phyloP scores from a whole-genome alignment of 1,284 basidiomycete species.

The Microbotryomycetes sp. region DNA sequence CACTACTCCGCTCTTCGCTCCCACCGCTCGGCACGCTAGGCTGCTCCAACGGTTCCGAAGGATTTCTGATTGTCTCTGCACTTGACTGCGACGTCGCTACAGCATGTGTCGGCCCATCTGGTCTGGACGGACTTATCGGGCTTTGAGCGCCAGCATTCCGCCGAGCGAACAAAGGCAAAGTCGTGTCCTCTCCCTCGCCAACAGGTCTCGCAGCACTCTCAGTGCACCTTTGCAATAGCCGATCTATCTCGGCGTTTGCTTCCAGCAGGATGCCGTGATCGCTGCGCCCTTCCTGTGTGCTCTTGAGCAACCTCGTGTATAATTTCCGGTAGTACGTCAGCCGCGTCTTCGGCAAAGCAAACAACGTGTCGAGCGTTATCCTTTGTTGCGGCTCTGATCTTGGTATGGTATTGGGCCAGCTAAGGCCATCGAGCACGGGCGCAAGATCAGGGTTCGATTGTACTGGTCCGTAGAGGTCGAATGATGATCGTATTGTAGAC shows the following conservation, averaged over 20 bases:
- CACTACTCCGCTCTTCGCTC: not conserved
- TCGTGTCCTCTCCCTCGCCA: not conserved
- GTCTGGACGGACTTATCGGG: not conserved
- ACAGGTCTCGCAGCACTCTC: constrained; percentile 35
- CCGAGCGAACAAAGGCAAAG: not conserved
- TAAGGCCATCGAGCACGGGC: constrained; percentile 63
- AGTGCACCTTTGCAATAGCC: constrained; percentile 61
- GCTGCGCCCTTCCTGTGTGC: constrained; percentile 75
- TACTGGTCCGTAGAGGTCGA: constrained; percentile 75
- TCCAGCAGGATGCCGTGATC: constrained; percentile 75
- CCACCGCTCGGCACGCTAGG: not conserved
- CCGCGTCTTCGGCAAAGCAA: constrained; percentile 58
- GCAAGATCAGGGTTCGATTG: constrained; percentile 64
- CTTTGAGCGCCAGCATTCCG: no score
- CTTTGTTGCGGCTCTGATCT: constrained; percentile 43
- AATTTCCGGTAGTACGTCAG: constrained; percentile 90
- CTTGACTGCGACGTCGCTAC: not conserved
- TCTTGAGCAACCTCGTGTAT: constrained; percentile 78
- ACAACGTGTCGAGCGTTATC: constrained; percentile 19
- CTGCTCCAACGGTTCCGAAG: not conserved
- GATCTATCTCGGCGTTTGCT: constrained; percentile 74
- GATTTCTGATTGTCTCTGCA: not conserved
- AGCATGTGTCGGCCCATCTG: not conserved
- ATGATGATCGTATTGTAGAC: constrained; percentile 63
- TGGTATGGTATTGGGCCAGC: constrained; percentile 49